Evolutionary conservation across 495 filamentous ascomycete species (phyloP).

Genomic region (Trichoderma reesei): DNA sequence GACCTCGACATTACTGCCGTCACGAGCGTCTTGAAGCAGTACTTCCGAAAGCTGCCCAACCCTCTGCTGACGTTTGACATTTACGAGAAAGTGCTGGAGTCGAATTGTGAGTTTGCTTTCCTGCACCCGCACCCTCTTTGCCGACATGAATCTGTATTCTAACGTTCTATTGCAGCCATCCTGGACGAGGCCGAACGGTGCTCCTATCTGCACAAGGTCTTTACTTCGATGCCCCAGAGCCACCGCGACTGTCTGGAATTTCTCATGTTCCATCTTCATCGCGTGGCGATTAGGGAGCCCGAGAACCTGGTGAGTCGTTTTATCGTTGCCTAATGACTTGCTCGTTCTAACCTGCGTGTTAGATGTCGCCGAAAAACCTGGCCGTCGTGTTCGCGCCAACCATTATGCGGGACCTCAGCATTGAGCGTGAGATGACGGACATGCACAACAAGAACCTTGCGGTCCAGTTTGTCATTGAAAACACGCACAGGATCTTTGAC

Average conservation of each 20-base stretch:
- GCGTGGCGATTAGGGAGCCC: constrained; percentile 70
- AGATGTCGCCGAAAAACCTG: constrained; percentile 90
- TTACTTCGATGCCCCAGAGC: constrained; percentile 66
- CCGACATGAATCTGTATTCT: background rate
- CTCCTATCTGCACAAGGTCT: constrained; percentile 53
- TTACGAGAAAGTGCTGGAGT: constrained; percentile 83
- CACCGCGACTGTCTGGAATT: constrained; percentile 89
- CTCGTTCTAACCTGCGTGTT: constrained; percentile 6
- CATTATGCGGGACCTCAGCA: constrained; percentile 79
- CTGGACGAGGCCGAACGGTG: constrained; percentile 51
- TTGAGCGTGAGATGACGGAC: constrained; percentile 92
- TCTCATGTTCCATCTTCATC: constrained; percentile 84
- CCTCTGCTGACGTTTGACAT: constrained; percentile 88
- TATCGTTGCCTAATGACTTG: background rate
- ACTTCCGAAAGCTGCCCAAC: constrained; percentile 87
- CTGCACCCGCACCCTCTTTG: background rate
- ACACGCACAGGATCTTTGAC: constrained; percentile 68
- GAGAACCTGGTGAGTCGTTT: constrained; percentile 58
- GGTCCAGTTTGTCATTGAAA: constrained; percentile 82
- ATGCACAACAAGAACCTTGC: constrained; percentile 85
- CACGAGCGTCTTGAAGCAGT: constrained; percentile 92
- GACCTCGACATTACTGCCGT: constrained; percentile 94
- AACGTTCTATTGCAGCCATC: constrained; percentile 27
- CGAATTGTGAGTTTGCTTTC: constrained; percentile 38
- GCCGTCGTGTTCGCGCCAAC: constrained; percentile 98